Base-by-base conservation (phyloP, 345 rosid species). In the Eucalyptus fibrosa region DNA sequence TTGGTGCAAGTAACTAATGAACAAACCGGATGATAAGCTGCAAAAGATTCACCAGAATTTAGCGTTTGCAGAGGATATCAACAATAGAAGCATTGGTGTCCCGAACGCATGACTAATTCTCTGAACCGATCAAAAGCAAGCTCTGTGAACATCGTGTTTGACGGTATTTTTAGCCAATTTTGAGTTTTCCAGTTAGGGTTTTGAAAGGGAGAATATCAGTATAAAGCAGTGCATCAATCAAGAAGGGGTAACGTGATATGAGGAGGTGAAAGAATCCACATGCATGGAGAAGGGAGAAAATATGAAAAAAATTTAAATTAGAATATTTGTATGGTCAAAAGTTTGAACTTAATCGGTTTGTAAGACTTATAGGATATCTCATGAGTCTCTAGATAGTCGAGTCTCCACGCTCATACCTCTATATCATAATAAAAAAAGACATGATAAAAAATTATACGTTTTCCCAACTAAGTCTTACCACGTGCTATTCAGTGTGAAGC, bases 321-420 rank as follows among this genome's bases (percentile, higher is more conserved):
- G 1, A 3, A n/a, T n/a, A n/a, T 16, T 0, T 65, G 0, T 0
- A 30, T 0, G 1, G 0, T n/a, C 3, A n/a, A 65, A 65, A 16
- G 11, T 17, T 65, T 65, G 2, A 65, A n/a, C 1, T 65, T 65
- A 8, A 16, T 16, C 1, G 1, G 0, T 65, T 65, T 34, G 3
- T 65, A 65, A 15, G 3, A n/a, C 1, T n/a, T 65, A 0, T 65
- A 65, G 0, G 11, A 15, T n/a, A 1, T 65, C 0, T 15, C 21
- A 65, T n/a, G 3, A 8, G 2, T 34, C 2, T 65, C 6, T 4
- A 65, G 3, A 65, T 15, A 65, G 40, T 8, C 40, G 23, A n/a
- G 21, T 16, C 11, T 65, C 37, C 2, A 65, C 1, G 0, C 40
- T 15, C 3, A 1, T 16, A 4, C 0, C 3, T 4, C 11, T n/a